phyloP scores from a whole-genome alignment of 148 eudicot species.

The Agrostemma githago region DNA sequence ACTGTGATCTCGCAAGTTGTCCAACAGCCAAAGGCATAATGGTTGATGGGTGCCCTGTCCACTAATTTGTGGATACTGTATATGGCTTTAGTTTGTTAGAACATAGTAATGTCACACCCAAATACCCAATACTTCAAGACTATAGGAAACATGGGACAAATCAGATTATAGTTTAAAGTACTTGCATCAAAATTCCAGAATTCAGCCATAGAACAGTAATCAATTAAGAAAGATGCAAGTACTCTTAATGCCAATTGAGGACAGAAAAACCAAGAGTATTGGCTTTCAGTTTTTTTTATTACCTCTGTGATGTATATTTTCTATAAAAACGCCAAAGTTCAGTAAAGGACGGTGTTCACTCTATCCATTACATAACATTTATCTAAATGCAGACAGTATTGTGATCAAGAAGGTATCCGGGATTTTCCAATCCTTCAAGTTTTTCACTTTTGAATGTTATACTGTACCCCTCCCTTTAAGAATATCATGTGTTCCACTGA shows the following conservation, averaged over 20 bases:
- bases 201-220: slow-evolving; percentile 5
- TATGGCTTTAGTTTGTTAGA: slow-evolving; percentile 15
- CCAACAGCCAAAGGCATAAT: slow-evolving; percentile 82
- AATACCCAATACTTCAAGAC: slow-evolving; percentile 9
- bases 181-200: slow-evolving; percentile 6
- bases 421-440: not conserved
- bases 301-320: not conserved
- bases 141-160: not conserved
- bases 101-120: slow-evolving; percentile 5
- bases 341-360: not conserved
- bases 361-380: not conserved
- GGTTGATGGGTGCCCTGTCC: slow-evolving; percentile 67
- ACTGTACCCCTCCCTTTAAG: not conserved
- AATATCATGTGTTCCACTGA: not conserved
- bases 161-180: slow-evolving; percentile 7
- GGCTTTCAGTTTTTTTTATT: not conserved
- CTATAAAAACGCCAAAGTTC: not conserved
- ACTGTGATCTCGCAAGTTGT: slow-evolving; percentile 74
- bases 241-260: slow-evolving; percentile 4
- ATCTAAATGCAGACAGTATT: not conserved
- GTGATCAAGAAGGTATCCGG: not conserved
- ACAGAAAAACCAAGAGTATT: not conserved
- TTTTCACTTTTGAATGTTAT: not conserved
- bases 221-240: not conserved
- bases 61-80: slow-evolving; percentile 22